Conservation (phyloP, 805 yeast species). For the Wickerhamomyces bisporus region DNA sequence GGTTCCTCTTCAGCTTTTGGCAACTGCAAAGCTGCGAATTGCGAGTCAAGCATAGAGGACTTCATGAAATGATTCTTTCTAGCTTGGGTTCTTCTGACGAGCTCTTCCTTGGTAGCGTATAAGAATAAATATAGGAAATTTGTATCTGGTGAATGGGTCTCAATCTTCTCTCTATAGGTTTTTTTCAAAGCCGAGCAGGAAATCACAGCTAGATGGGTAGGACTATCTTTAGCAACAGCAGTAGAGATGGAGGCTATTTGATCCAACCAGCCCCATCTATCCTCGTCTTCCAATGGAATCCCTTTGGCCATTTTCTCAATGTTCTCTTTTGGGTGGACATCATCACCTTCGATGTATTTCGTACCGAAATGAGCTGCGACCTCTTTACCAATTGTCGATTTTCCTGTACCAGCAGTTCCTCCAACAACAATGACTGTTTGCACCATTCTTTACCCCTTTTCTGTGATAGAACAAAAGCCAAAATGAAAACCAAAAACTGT, state of each 20-base stretch:
- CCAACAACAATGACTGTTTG: constrained; percentile 60
- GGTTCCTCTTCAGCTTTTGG: constrained; percentile 42
- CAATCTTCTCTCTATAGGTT: constrained; percentile 61
- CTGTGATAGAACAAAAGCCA: too few relatives aligned
- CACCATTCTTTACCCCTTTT: neutral
- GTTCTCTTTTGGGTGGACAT: constrained; percentile 66
- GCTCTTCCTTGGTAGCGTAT: constrained; percentile 55
- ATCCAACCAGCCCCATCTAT: constrained; percentile 86
- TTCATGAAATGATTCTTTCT: constrained; percentile 86
- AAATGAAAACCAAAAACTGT: too few relatives aligned
- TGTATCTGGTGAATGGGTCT: constrained; percentile 28
- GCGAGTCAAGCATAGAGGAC: constrained; percentile 75
- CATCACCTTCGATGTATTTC: constrained; percentile 81
- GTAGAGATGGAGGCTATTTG: constrained; percentile 41
- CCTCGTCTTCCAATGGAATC: constrained; percentile 80
- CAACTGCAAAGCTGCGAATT: constrained; percentile 67
- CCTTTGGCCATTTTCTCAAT: constrained; percentile 80
- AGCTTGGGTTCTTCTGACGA: constrained; percentile 52
- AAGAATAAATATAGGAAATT: constrained; percentile 61
- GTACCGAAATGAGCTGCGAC: constrained; percentile 42
- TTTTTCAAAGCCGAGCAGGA: constrained; percentile 85
- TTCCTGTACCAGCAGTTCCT: constrained; percentile 97
- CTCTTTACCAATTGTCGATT: constrained; percentile 65
- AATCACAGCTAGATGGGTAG: constrained; percentile 40
- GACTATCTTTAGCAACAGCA: constrained; percentile 29